Conservation (phyloP, 1,139 yeast genomes). For the Blastobotrys indianensis region DNA sequence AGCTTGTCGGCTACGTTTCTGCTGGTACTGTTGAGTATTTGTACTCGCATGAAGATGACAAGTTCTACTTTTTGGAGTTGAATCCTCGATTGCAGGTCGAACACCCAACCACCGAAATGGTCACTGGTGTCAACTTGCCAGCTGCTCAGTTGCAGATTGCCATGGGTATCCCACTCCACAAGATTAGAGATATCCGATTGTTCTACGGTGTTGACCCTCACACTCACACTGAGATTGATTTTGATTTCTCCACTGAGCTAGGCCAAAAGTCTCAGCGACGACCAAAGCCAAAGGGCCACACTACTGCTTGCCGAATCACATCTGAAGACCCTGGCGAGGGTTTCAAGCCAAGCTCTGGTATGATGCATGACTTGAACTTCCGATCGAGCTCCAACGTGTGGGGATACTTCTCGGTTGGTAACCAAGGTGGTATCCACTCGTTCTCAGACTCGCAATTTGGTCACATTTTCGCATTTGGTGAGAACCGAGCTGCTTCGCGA, state of each 20-base stretch:
- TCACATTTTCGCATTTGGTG: constrained; percentile 97
- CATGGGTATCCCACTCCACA: constrained; percentile 97
- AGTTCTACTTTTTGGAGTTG: constrained; percentile 90
- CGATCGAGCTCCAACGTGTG: constrained; percentile 96
- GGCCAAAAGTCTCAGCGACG: constrained; percentile 76
- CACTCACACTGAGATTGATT: constrained; percentile 83
- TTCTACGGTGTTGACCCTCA: constrained; percentile 96
- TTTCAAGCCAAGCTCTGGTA: constrained; percentile 96
- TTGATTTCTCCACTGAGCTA: constrained; percentile 71
- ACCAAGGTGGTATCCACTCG: constrained; percentile 94
- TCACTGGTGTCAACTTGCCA: constrained; percentile 93
- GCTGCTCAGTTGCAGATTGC: constrained; percentile 98
- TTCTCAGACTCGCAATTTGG: constrained; percentile 98
- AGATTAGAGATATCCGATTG: constrained; percentile 86
- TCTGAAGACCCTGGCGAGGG: constrained; percentile 99
- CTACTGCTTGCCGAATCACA: constrained; percentile 98
- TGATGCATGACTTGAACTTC: constrained; percentile 90
- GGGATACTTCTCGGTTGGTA: constrained; percentile 98
- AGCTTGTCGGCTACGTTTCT: constrained; percentile 93
- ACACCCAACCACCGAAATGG: constrained; percentile 99
- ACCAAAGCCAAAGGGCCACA: constrained; percentile 95
- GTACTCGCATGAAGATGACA: constrained; percentile 88
- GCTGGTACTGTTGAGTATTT: constrained; percentile 98
- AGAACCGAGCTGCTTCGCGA: constrained; percentile 94
- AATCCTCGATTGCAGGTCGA: constrained; percentile 98